A percentile compares a stretch with the other conserved stretches of the same genome.
phyloP scores from a whole-genome alignment of 305 asterid genomes.

The Fraxinus latifolia region DNA sequence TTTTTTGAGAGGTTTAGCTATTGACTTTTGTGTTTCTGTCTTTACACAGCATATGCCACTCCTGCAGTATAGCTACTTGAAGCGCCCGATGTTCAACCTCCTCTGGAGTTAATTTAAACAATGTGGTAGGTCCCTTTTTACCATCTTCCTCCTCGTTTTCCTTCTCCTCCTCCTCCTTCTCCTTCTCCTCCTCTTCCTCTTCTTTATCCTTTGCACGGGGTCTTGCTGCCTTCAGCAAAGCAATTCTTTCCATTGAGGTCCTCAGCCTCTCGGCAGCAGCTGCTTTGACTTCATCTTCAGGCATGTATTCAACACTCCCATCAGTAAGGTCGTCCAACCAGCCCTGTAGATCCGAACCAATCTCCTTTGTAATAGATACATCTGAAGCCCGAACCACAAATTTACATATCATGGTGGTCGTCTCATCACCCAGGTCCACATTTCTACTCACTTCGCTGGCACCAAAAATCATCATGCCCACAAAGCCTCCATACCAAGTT shows the following conservation, averaged over 20 bases:
- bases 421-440: conserved; percentile 91
- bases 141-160: conserved; percentile 42
- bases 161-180: conserved; percentile 23
- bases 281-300: conserved; percentile 83
- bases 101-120: conserved; percentile 65
- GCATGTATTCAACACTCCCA: conserved; percentile 78
- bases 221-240: conserved; percentile 70
- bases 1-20: conserved; percentile 14
- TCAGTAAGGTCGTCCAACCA: conserved; percentile 91
- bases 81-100: conserved; percentile 89
- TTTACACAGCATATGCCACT: conserved; percentile 80
- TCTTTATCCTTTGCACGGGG: conserved; percentile 60
- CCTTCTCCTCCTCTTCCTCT: conserved; percentile 29
- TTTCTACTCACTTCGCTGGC: conserved; percentile 97
- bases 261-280: conserved; percentile 72
- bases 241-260: conserved; percentile 81
- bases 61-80: conserved; percentile 74
- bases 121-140: conserved; percentile 58
- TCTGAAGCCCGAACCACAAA: conserved; percentile 92
- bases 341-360: conserved; percentile 76
- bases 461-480: conserved; percentile 94
- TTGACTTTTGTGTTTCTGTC: conserved; percentile 54
- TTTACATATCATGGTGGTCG: conserved; percentile 93
- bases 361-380: conserved; percentile 73
- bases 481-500: conserved; percentile 94